A percentile compares a stretch with the other conserved stretches of the same genome.
Conservation (phyloP, 106 monocot species). For the Triglochin maritima region DNA sequence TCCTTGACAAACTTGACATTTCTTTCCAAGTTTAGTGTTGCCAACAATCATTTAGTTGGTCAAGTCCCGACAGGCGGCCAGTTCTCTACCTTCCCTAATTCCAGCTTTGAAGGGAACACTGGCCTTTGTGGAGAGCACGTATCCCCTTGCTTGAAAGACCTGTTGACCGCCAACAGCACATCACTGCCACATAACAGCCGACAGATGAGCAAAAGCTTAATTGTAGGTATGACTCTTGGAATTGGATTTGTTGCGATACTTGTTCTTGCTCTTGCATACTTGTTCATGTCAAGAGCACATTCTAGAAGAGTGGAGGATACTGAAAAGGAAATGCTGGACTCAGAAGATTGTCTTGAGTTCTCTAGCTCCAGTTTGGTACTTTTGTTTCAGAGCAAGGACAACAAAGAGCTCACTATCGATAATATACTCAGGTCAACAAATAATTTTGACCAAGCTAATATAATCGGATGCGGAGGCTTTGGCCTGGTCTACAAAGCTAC, state of each 20-base stretch:
- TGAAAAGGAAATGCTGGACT: constrained; percentile 5
- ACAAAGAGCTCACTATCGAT: constrained; percentile 24
- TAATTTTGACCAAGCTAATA: constrained; percentile 46
- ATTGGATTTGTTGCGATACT: constrained; percentile 32
- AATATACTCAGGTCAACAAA: constrained; percentile 46
- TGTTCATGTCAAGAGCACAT: constrained; percentile 4
- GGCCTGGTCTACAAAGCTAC: constrained; percentile 56
- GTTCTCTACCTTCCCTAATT: constrained; percentile 47
- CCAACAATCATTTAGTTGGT: constrained; percentile 56
- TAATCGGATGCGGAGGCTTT: constrained; percentile 68
- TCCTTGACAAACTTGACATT: constrained; percentile 52
- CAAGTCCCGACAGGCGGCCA: constrained; percentile 47
- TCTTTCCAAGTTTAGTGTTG: constrained; percentile 47
- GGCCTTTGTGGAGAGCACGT: constrained; percentile 40
- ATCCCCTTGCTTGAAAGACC: constrained; percentile 6
- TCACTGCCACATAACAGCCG: too few species aligned
- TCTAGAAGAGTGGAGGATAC: constrained; percentile 16
- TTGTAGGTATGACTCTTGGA: constrained; percentile 23
- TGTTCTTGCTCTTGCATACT: constrained; percentile 6
- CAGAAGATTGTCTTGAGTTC: constrained; percentile 16
- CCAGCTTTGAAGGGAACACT: constrained; percentile 49
- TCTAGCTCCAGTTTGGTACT: constrained; percentile 30
- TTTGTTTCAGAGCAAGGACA: constrained; percentile 48
- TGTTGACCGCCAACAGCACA: too few species aligned
- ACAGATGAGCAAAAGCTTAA: background rate